phyloP scores from a whole-genome alignment of 2,329 filamentous ascomycete species.

The Diatrype stigma region DNA sequence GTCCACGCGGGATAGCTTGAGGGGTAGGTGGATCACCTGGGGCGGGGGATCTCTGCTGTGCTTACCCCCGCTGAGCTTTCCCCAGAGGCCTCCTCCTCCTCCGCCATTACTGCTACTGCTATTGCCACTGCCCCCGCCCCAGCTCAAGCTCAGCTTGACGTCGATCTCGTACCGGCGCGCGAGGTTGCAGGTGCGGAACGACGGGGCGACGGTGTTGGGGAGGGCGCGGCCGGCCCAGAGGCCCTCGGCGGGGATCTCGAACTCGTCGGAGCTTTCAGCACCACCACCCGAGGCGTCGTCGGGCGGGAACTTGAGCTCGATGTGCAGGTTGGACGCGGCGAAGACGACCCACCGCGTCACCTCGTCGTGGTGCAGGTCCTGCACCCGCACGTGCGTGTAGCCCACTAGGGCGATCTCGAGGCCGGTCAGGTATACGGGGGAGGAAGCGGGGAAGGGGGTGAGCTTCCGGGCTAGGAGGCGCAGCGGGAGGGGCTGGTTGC shows the following conservation, averaged over 20 bases:
- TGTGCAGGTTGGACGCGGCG: conserved; percentile 65
- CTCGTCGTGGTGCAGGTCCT: conserved; percentile 69
- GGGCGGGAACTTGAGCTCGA: conserved; percentile 55
- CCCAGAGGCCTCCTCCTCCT: background rate
- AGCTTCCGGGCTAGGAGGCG: conserved; percentile 76
- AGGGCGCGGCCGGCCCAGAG: conserved; percentile 71
- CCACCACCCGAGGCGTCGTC: conserved; percentile 49
- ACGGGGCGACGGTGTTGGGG: conserved; percentile 82
- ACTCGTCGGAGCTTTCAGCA: conserved; percentile 48
- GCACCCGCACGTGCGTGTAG: conserved; percentile 73
- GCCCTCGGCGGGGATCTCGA: conserved; percentile 57
- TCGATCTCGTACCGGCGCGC: conserved; percentile 79
- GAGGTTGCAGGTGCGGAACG: conserved; percentile 86
- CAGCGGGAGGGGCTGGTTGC: conserved; percentile 79
- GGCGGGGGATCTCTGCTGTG: conserved; percentile 32
- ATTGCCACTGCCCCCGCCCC: conserved; percentile 42
- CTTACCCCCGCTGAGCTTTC: background rate
- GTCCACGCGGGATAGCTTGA: conserved; percentile 69
- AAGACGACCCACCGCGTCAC: conserved; percentile 71
- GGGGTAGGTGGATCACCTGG: conserved; percentile 74
- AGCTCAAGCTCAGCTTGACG: conserved; percentile 71
- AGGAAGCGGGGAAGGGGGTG: conserved; percentile 61
- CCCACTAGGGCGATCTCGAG: conserved; percentile 80
- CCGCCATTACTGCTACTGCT: conserved; percentile 28
- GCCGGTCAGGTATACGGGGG: conserved; percentile 68